Evolutionary conservation across 1,139 yeast genomes (phyloP), one percentile per base, ranked within the genome.

Genomic region (Geotrichum cucujoidarum): DNA sequence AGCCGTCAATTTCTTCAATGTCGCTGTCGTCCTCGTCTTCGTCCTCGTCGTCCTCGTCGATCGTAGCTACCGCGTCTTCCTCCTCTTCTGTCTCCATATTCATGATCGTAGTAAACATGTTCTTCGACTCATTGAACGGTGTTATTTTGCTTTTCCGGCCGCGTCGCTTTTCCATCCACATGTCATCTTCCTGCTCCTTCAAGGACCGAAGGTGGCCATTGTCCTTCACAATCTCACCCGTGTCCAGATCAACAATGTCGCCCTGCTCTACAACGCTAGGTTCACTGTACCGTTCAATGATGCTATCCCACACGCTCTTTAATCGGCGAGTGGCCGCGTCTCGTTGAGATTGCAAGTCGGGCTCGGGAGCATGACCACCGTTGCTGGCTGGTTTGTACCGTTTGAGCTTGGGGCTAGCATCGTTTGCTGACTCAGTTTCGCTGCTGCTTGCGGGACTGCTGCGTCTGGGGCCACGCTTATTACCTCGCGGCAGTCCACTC

Each of bases 121-220:
- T 22, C 24, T 33, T 3, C 11, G 5, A 30, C 5, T n/a, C 21
- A 17, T n/a, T 2, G 13, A 2, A 13, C 31, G 30, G 18, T 20
- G 6, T 17, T 22, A 8, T 13, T 14, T 38, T 4, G 5, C 32
- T 20, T 27, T 16, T 18, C 16, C 10, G 10, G 27, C 8, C 27
- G 27, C 27, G 10, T 10, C 30, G 7, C 13, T 13, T 25, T 7
- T 8, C 7, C 30, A 13, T 25, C 48, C 48, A 45, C 11, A 45
- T 6, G 16, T 21, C 32, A 16, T 21, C 27, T 16, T 14, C 29
- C 10, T 2, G 4, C 6, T 3, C 21, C 11, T 22, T 21, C 27
- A 45, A 17, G 6, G 49, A 45, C 18, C 38, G 4, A 17, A 45
- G 14, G 29, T 45, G 49, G 2, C 49, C 49, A 24, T 45, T 45